Evolutionary conservation across 1,284 basidiomycete species (phyloP), one percentile per base, ranked within the genome.

Genomic region (Gymnopus androsaceus): DNA sequence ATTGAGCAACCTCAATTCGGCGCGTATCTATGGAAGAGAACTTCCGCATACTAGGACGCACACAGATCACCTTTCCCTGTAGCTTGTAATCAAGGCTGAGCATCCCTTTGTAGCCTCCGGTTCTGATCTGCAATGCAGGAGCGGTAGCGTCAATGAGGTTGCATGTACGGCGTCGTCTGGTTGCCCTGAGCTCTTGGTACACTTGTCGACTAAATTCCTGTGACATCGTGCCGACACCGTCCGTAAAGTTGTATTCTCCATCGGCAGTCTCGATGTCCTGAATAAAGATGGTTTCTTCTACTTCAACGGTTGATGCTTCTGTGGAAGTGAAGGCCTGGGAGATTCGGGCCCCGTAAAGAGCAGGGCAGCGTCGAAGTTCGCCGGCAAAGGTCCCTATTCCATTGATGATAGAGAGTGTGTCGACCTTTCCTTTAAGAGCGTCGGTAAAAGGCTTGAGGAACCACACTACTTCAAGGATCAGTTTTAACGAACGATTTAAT

Each of bases 321-420:
- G 88, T 90, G 0, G 87, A 79, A 1, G 87, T 90, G 66, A 90
- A 90, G 0, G 54, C 51, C 36, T 56, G 51, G 28, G 45, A 45
- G 27, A 90, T 75, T 15, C 88, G 74, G 6, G 88, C 88, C 3
- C 81, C 88, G 67, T 85, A 89, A 40, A 85, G 77, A 25, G 87
- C 87, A 3, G 88, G 87, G 57, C 83, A 87, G 44, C 70, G 71
- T n/a, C 79, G 79, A 5, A 87, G 72, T 0, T 66, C 61, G 9
- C 30, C 44, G 2, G 75, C 67, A 61, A 88, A 88, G 21, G 73
- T 2, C 86, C 87, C 1, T 88, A 64, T 36, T 75, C 72, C 4
- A 62, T 57, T 37, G 84, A 82, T n/a, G 60, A 89, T 86, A 5
- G 61, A 66, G 8, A 62, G 50, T 15, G 84, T 78, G 55, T 76